Percentiles rank a stretch among this genome's conserved stretches.
phyloP scores from a whole-genome alignment of 75 land plant genomes.

The Pseudotsuga menziesii region DNA sequence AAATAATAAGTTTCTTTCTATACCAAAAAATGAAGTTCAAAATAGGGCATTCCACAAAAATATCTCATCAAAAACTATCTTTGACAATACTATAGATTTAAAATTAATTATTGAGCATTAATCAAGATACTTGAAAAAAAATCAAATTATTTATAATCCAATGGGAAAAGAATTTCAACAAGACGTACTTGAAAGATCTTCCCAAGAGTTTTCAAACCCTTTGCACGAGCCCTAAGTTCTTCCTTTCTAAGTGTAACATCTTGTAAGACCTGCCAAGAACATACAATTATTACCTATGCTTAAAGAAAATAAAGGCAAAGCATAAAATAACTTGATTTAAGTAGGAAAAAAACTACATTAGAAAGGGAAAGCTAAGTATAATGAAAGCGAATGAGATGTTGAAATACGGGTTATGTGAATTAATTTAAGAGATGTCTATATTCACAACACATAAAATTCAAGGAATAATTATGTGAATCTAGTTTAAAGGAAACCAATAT shows the following conservation, averaged over 20 bases:
- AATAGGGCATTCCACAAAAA: background rate
- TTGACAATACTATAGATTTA: background rate
- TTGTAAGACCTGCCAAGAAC: constrained; percentile 43
- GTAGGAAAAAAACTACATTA: background rate
- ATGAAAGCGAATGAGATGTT: background rate
- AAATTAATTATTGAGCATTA: background rate
- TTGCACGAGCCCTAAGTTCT: constrained; percentile 55
- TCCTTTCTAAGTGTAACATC: constrained; percentile 55
- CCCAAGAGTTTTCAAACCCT: constrained; percentile 54
- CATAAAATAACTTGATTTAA: background rate
- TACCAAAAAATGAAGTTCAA: background rate
- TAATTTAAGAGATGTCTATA: background rate
- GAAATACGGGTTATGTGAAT: background rate
- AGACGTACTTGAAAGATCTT: constrained; percentile 52
- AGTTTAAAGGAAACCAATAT: too few relatives aligned
- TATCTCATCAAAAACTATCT: background rate
- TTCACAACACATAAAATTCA: too few relatives aligned
- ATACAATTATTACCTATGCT: background rate
- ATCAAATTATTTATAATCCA: background rate
- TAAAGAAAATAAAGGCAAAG: background rate
- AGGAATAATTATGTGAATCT: too few relatives aligned
- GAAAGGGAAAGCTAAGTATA: background rate
- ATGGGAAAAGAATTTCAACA: background rate
- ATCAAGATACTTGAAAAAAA: background rate
- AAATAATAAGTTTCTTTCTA: too few relatives aligned